Evolutionary conservation across 2,329 filamentous ascomycete species (phyloP), one percentile per base, ranked within the genome.

Genomic region (Neofusicoccum cordaticola): DNA sequence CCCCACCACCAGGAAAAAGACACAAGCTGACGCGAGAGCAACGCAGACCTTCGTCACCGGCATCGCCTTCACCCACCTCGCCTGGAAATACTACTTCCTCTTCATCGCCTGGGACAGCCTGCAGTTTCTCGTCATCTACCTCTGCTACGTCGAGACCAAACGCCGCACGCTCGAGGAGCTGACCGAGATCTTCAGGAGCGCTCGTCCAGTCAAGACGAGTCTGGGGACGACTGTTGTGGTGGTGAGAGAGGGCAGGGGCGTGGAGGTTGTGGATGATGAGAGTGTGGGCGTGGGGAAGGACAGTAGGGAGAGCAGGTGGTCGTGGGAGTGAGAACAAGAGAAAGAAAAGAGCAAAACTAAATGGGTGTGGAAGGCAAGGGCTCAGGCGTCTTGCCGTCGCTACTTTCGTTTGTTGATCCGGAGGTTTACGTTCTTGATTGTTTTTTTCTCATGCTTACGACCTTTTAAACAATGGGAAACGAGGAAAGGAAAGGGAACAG

Each of bases 151-250:
- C 52, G 72, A 76, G 64, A 74, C 74, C 60, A 75, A 77, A 51
- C 70, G 76, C 39, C 72, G 76, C 66, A 82, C 78, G 11, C 73
- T 82, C 22, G 81, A 83, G 68, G 81, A 82, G 69, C 70, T 83
- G 12, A 75, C 77, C 19, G 73, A 74, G 27, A 79, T 82, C 62
- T 82, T 83, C 67, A 72, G 73, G 45, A 72, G 73, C 0, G 69
- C 67, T 41, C 74, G 76, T 17, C 79, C 78, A 0, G 79, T 81
- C 17, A 77, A 79, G 68, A 71, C 74, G 6, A 71, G 68, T 9
- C 64, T 77, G 17, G 68, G 64, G 34, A 72, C 70, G 66, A 76
- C 71, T 12, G 39, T 44, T 5, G 50, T 63, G 7, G 58, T 62
- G 34, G 58, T 62, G n/a, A 50, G 47, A 45, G 47, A 51, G 58